Evolutionary conservation across 257 asterid species (phyloP).

Genomic region (Solanum okadae): DNA sequence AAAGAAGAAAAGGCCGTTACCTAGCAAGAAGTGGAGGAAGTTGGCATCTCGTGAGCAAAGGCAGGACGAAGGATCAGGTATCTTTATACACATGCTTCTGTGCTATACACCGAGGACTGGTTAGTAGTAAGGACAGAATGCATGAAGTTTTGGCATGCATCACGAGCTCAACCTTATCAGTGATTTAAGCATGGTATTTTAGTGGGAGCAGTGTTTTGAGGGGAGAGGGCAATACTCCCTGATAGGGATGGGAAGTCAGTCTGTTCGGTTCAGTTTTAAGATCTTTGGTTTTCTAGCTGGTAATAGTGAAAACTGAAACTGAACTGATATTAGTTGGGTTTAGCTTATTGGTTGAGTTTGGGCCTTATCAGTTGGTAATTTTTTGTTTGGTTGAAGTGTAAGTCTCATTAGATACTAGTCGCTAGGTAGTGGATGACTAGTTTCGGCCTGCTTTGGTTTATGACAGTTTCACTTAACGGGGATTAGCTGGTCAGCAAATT

Average conservation of each 20-base stretch:
- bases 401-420: neutral
- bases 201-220: neutral
- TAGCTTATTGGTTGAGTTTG: neutral
- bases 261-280: neutral
- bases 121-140: neutral
- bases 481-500: neutral
- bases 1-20: constrained; percentile 78
- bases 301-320: neutral
- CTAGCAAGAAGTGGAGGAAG: constrained; percentile 73
- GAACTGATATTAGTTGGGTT: neutral
- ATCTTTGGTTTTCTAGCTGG: neutral
- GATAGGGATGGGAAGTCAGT: neutral
- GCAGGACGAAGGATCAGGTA: constrained; percentile 43
- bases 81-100: constrained; percentile 11
- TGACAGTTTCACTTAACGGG: neutral
- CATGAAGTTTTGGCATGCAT: neutral
- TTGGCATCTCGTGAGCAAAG: constrained; percentile 41
- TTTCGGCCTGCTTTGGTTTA: neutral
- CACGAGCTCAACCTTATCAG: neutral
- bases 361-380: neutral
- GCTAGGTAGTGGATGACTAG: neutral
- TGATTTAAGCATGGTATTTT: neutral
- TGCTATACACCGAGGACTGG: neutral
- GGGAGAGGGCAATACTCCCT: neutral
- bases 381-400: neutral